phyloP scores from a whole-genome alignment of 257 asterid genomes.

The Cinchona pubescens region DNA sequence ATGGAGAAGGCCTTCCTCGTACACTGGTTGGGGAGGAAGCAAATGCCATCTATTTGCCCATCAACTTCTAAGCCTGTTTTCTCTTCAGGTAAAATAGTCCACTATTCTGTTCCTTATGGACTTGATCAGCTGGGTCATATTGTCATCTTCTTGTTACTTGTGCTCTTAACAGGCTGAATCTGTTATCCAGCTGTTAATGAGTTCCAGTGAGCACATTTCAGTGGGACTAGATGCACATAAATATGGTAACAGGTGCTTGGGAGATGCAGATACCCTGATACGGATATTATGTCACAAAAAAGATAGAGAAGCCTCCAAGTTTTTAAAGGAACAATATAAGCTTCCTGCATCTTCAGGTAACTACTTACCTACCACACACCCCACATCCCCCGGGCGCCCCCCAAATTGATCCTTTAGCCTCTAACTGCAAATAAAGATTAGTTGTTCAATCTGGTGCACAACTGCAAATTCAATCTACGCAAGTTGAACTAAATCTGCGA shows the following conservation, averaged over 20 bases:
- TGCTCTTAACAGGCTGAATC: constrained; percentile 60
- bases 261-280: constrained; percentile 81
- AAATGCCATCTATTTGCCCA: constrained; percentile 64
- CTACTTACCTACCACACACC: neutral
- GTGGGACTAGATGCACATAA: constrained; percentile 40
- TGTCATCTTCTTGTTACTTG: constrained; percentile 20
- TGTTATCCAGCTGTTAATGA: constrained; percentile 73
- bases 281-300: constrained; percentile 91
- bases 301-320: constrained; percentile 83
- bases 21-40: constrained; percentile 79
- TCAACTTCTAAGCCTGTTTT: constrained; percentile 64
- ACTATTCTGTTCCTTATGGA: neutral
- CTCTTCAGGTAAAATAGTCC: constrained; percentile 58
- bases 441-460: neutral
- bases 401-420: neutral
- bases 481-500: neutral
- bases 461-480: neutral
- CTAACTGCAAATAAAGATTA: too few relatives aligned
- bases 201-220: constrained; percentile 71
- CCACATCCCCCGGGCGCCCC: too few relatives aligned
- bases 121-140: constrained; percentile 11
- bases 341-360: constrained; percentile 91
- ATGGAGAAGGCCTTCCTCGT: constrained; percentile 98
- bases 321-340: constrained; percentile 69
- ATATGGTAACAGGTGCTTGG: constrained; percentile 46